Evolutionary conservation across 192 early-diverging fungal genomes (phyloP).

Genomic region (Rhizophagus prolifer): DNA sequence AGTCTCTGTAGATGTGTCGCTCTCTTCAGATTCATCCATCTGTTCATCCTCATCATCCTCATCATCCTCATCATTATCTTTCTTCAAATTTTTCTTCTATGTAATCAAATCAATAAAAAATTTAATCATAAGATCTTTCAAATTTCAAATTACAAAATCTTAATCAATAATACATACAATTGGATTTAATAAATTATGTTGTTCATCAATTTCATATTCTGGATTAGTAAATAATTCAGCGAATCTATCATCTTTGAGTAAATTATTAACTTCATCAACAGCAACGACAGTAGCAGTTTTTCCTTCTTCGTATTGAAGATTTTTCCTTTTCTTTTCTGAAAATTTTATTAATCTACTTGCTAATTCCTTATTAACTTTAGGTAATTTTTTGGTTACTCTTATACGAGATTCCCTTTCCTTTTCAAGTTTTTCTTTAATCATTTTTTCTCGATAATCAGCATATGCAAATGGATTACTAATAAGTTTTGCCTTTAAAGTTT

Average conservation of each 20-base stretch:
- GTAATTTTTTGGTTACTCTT: constrained; percentile 80
- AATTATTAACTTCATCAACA: constrained; percentile 40
- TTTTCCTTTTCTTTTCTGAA: constrained; percentile 44
- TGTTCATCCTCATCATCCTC: constrained; percentile 22
- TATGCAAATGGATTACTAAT: constrained; percentile 97
- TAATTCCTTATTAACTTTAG: constrained; percentile 89
- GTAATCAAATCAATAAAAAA: not conserved
- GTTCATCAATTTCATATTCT: constrained; percentile 89
- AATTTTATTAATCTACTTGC: constrained; percentile 67
- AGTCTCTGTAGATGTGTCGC: constrained; percentile 28
- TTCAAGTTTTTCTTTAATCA: constrained; percentile 79
- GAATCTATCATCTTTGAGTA: constrained; percentile 87
- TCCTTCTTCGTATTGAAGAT: constrained; percentile 39
- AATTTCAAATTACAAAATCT: not conserved
- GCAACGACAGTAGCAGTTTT: constrained; percentile 2
- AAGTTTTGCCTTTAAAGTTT: constrained; percentile 62
- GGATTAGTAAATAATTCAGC: constrained; percentile 82
- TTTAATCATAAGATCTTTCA: no score
- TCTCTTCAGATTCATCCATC: constrained; percentile 30
- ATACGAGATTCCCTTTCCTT: constrained; percentile 87
- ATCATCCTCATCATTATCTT: constrained; percentile 32
- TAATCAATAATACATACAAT: not conserved
- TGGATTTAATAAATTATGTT: constrained; percentile 76
- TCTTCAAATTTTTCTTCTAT: constrained; percentile 23
- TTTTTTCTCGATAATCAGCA: constrained; percentile 81